Evolutionary conservation across 2,329 filamentous ascomycete species (phyloP), one percentile per base, ranked within the genome.

Genomic region (Fusarium tjaetaba): DNA sequence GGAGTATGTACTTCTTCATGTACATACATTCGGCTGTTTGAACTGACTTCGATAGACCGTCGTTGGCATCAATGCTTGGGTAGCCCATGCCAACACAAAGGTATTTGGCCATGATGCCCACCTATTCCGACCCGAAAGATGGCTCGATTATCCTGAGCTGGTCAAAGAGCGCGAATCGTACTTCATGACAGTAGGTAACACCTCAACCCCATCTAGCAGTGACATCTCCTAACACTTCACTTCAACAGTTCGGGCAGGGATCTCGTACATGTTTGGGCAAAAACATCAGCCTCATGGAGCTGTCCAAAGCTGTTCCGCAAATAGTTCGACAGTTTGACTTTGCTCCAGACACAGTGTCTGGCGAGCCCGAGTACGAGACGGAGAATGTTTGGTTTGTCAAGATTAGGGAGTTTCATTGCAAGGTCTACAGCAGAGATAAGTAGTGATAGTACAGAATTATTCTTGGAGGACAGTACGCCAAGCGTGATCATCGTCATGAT

Each of bases 161-260:
- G 52, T 56, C 6, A 56, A 24, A 15, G 52, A 43, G 11, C 38
- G 52, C 0, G 52, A 56, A 18, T 6, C 38, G 0, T 56, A 56
- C 5, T 56, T 43, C 1, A 43, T 56, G 36, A 42, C 52, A 5
- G 52, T 30, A 5, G 28, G 34, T 53, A 5, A 10, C 15, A 38
- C 1, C 0, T 20, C 3, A 5, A 22, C 2, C 1, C 10, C 5
- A 20, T 4, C 16, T 16, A 1, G 4, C 11, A 11, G 2, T 7
- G 4, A 3, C 5, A 2, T 22, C 15, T 3, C 7, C 18, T 52
- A 38, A 53, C 2, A 5, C 13, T 16, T 11, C 3, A 10, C 24
- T n/a, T 9, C 7, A 22, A n/a, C 11, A 55, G 52, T 56, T 56
- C 5, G 52, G 52, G 0, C 36, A 43, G 24, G 52, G 52, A 1